phyloP scores from a whole-genome alignment of 805 yeast genomes.

The Starmerella stellata region DNA sequence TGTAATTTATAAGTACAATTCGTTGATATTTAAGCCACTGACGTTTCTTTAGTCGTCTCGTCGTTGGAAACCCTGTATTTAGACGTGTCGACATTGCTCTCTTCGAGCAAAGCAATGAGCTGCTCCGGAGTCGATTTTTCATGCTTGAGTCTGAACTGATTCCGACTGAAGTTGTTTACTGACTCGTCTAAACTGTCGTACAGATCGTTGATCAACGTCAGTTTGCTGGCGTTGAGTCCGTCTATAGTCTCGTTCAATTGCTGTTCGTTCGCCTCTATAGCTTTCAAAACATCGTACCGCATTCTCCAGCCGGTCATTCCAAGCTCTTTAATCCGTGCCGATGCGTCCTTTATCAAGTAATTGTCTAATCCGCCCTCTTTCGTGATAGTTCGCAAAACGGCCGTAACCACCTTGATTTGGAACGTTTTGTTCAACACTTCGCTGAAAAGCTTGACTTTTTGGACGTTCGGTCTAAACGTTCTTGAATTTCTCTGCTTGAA shows the following conservation, averaged over 20 bases:
- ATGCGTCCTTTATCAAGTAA: slow-evolving; percentile 67
- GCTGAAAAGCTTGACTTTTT: slow-evolving; percentile 63
- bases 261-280: slow-evolving; percentile 26
- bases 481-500: slow-evolving; percentile 49
- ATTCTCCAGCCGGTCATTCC: slow-evolving; percentile 88
- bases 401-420: slow-evolving; percentile 48
- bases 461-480: slow-evolving; percentile 66
- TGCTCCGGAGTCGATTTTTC: slow-evolving; percentile 31
- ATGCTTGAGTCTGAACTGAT: slow-evolving; percentile 31
- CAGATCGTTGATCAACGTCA: slow-evolving; percentile 33
- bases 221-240: slow-evolving; percentile 44
- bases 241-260: slow-evolving; percentile 26
- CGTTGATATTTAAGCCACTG: no score
- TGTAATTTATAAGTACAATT: no score
- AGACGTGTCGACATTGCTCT: slow-evolving; percentile 21
- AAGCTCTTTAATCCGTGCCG: slow-evolving; percentile 78
- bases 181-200: slow-evolving; percentile 1
- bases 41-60: no score
- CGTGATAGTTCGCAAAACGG: slow-evolving; percentile 69
- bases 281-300: slow-evolving; percentile 50
- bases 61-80: no score
- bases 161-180: slow-evolving; percentile 21
- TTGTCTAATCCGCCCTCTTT: slow-evolving; percentile 92
- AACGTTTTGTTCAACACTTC: slow-evolving; percentile 47
- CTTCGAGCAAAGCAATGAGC: slow-evolving; percentile 33